phyloP scores from a whole-genome alignment of 768 basidiomycete genomes.

The Hygrocybe coccinea region DNA sequence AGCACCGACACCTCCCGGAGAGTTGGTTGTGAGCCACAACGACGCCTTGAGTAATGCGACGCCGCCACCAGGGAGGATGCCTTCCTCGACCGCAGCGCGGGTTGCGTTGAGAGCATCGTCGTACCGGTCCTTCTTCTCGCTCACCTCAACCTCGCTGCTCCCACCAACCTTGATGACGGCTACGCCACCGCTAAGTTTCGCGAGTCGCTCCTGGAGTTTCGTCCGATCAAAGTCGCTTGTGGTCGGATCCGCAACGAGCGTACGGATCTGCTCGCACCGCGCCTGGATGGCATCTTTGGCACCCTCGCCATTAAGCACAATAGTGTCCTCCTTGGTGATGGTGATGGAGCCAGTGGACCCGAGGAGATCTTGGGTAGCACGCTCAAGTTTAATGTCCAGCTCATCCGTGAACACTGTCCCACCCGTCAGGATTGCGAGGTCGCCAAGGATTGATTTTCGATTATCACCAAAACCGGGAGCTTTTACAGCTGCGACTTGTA shows the following conservation, averaged over 20 bases:
- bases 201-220: conserved; percentile 94
- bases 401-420: conserved; percentile 97
- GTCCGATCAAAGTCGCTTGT: conserved; percentile 92
- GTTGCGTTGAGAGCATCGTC: conserved; percentile 98
- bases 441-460: conserved; percentile 96
- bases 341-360: conserved; percentile 89
- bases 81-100: conserved; percentile 96
- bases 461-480: conserved; percentile 99
- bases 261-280: conserved; percentile 93
- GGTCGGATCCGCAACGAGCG: conserved; percentile 71
- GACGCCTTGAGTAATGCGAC: conserved; percentile 87
- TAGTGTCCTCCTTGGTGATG: conserved; percentile 97
- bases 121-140: conserved; percentile 99
- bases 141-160: conserved; percentile 88
- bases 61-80: conserved; percentile 96
- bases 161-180: conserved; percentile 99
- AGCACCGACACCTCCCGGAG: conserved; percentile 41
- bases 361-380: conserved; percentile 80
- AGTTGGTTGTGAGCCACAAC: conserved; percentile 57
- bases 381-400: conserved; percentile 95
- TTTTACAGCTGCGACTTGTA: conserved; percentile 91
- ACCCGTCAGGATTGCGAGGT: conserved; percentile 94
- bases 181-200: conserved; percentile 93
- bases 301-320: conserved; percentile 90
- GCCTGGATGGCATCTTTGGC: conserved; percentile 85